Conservation (phyloP, 1,139 yeast species). For the Arxiozyma telluris region DNA sequence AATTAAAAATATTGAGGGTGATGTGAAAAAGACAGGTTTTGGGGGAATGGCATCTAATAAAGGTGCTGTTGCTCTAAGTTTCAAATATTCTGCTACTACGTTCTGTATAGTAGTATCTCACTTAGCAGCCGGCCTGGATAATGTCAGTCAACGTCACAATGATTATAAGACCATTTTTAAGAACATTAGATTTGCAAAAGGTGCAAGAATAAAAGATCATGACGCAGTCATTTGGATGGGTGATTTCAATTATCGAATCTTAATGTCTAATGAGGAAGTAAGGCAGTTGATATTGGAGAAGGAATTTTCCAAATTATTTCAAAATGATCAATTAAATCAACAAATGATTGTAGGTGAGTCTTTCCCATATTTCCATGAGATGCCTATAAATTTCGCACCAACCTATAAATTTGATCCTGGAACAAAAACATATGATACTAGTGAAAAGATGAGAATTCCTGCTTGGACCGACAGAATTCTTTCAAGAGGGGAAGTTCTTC, state of each 20-base stretch:
- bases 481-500: conserved; percentile 47
- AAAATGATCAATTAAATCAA: conserved; percentile 69
- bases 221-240: conserved; percentile 92
- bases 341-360: conserved; percentile 84
- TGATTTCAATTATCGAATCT: conserved; percentile 83
- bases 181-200: conserved; percentile 70
- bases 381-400: conserved; percentile 77
- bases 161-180: conserved; percentile 76
- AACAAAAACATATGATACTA: conserved; percentile 72
- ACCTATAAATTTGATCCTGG: conserved; percentile 88
- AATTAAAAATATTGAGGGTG: conserved; percentile 69
- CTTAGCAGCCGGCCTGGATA: conserved; percentile 85
- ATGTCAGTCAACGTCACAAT: conserved; percentile 77
- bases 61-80: conserved; percentile 84
- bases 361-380: conserved; percentile 78
- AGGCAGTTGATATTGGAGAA: conserved; percentile 44
- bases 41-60: conserved; percentile 91
- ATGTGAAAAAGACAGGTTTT: conserved; percentile 77
- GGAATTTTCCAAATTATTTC: conserved; percentile 45
- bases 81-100: conserved; percentile 65
- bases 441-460: conserved; percentile 90
- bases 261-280: conserved; percentile 67
- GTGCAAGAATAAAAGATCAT: conserved; percentile 62
- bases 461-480: conserved; percentile 93
- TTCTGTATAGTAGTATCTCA: conserved; percentile 86